These are phyloP conservation scores for Camillea tinctor DNA, from an alignment of 2,329 filamentous ascomycete genomes.

Conservation along the genomic window DNA sequence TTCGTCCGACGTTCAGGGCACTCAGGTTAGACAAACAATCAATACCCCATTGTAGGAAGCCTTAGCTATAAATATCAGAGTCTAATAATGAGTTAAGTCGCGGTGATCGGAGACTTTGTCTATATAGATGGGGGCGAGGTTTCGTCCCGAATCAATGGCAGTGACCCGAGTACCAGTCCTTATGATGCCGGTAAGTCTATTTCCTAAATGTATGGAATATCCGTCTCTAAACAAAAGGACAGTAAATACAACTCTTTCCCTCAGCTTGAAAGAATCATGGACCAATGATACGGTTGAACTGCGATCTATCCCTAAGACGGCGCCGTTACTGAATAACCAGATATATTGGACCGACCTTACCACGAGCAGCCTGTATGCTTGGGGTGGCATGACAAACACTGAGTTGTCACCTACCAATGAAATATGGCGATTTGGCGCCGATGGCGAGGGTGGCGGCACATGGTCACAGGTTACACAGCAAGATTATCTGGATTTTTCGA, in stretches of 20 bases:
- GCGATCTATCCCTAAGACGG: slow-evolving; percentile 28
- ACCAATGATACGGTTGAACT: slow-evolving; percentile 33
- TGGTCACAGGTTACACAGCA: slow-evolving; percentile 31
- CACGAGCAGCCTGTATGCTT: slow-evolving; percentile 33
- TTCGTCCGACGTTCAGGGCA: slow-evolving; percentile 24
- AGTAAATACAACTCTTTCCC: slow-evolving; percentile 36
- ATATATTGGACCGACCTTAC: slow-evolving; percentile 34
- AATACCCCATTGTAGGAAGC: neutral
- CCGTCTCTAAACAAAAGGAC: slow-evolving; percentile 9
- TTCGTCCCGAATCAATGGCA: slow-evolving; percentile 27
- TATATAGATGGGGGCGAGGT: slow-evolving; percentile 40
- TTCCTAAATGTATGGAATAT: neutral
- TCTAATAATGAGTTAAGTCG: slow-evolving; percentile 16
- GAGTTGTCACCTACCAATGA: slow-evolving; percentile 24
- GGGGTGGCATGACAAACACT: slow-evolving; percentile 31
- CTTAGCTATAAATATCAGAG: neutral
- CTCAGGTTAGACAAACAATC: slow-evolving; percentile 17
- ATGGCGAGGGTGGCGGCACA: slow-evolving; percentile 32
- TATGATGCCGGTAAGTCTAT: slow-evolving; percentile 23
- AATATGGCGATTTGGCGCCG: slow-evolving; percentile 34
- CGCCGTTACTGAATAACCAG: slow-evolving; percentile 31
- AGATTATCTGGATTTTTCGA: slow-evolving; percentile 34
- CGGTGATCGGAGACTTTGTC: slow-evolving; percentile 36
- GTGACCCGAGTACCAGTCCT: slow-evolving; percentile 18
- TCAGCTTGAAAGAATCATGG: slow-evolving; percentile 35